Evolutionary conservation across 2,329 filamentous ascomycete species (phyloP), one percentile per base, ranked within the genome.

Genomic region (Epicoccum nigrum): DNA sequence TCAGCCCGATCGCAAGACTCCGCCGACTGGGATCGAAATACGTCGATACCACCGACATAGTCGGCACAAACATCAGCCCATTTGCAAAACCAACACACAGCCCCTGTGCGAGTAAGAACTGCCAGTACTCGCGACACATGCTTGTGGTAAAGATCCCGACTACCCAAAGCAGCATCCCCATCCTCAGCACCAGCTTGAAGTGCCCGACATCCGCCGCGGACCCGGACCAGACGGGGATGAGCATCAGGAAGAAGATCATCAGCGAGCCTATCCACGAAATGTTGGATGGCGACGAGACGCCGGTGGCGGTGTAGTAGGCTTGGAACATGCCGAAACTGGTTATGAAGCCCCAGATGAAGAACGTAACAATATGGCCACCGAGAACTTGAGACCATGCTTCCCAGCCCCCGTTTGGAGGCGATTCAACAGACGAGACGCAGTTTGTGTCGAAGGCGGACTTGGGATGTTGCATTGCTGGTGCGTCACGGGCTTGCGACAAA

Each of bases 1-100:
- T 77, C 5, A 86, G 73, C 0, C 83, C 83, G 16, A 88, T 76
- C 0, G 85, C 86, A 6, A 87, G 70, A 0, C 79, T 79, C 12
- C 79, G 79, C 21, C 72, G 80, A 76, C 74, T 58, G 75, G 75
- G 12, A 12, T 76, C 77, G 56, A 88, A 88, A 45, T 86, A 86
- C 0, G 83, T 84, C 1, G 67, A 59, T 7, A 63, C 55, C 1
- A 71, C 44, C 1, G 64, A 61, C 59, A 71, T 65, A 2, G 64
- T 60, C 1, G 69, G 70, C 15, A 60, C 54, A 30, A 72, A 72
- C 45, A 69, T 59, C 5, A 66, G 57, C 2, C 68, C 69, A 6
- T 64, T 62, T 2, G 67, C 69, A n/a, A 72, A 38, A 4, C 69
- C 68, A 13, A 65, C 67, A 38, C 62, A 68, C 1, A 72, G 50